Evolutionary conservation across 352 stramenopile genomes (phyloP).

Genomic region (Phytophthora sp.): DNA sequence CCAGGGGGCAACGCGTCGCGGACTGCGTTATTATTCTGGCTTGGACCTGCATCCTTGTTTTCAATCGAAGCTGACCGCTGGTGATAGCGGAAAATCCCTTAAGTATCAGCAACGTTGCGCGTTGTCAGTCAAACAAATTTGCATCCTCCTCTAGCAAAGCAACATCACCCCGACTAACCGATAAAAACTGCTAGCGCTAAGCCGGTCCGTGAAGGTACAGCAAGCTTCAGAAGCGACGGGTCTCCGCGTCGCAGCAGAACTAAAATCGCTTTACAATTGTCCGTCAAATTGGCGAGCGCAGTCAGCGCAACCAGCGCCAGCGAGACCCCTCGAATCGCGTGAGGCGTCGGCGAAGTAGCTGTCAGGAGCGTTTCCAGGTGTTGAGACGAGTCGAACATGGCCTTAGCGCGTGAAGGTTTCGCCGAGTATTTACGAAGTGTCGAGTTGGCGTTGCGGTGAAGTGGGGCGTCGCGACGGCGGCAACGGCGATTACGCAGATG

Average conservation of each 20-base stretch:
- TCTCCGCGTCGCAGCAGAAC: conserved; percentile 12
- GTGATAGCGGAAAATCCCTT: conserved; percentile 51
- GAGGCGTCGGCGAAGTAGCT: conserved; percentile 11
- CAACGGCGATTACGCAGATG: background rate
- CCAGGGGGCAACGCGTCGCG: conserved; percentile 1
- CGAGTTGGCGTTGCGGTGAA: too few species aligned
- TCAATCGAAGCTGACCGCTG: conserved; percentile 24
- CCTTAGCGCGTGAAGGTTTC: background rate
- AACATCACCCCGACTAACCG: conserved; percentile 45
- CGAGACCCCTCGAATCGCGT: conserved; percentile 38
- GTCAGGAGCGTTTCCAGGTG: conserved; percentile 1
- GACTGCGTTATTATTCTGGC: background rate
- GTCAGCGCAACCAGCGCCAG: conserved; percentile 26
- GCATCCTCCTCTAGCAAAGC: too few species aligned
- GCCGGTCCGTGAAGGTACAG: conserved; percentile 40
- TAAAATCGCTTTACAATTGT: conserved; percentile 35
- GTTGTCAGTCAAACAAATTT: background rate
- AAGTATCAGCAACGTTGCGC: too few species aligned
- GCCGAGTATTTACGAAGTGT: conserved; percentile 7
- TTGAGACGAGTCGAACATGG: conserved; percentile 17
- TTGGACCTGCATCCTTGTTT: background rate
- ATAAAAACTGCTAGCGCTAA: conserved; percentile 57
- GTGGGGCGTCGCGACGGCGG: too few species aligned
- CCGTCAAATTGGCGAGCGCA: conserved; percentile 30
- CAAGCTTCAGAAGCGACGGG: conserved; percentile 21